phyloP scores from a whole-genome alignment of 2,329 filamentous ascomycete species.

The Cladosporium oxysporum region DNA sequence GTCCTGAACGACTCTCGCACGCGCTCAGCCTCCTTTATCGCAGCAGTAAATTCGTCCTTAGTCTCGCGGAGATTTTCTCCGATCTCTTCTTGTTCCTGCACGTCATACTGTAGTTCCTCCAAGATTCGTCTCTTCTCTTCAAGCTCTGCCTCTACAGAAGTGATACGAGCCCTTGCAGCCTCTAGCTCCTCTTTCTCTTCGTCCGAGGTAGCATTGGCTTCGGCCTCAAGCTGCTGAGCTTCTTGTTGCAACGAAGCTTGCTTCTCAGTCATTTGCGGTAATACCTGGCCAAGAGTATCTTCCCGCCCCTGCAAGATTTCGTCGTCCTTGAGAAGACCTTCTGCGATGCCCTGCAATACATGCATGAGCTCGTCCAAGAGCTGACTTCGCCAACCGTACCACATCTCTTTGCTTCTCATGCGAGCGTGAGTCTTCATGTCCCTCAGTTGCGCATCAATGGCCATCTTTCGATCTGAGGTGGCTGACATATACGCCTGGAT shows the following conservation, averaged over 20 bases:
- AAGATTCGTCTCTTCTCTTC: slow-evolving; percentile 69
- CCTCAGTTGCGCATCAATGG: slow-evolving; percentile 97
- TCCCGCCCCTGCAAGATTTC: slow-evolving; percentile 67
- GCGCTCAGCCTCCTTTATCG: slow-evolving; percentile 80
- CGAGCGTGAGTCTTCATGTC: slow-evolving; percentile 94
- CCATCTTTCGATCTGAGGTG: slow-evolving; percentile 73
- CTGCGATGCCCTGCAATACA: slow-evolving; percentile 72
- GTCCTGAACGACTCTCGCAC: slow-evolving; percentile 85
- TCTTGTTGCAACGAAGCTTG: slow-evolving; percentile 65
- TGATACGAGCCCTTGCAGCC: slow-evolving; percentile 68
- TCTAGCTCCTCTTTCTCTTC: slow-evolving; percentile 80
- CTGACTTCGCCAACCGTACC: slow-evolving; percentile 97
- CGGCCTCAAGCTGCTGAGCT: slow-evolving; percentile 63
- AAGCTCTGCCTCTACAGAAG: slow-evolving; percentile 66
- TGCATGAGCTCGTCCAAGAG: slow-evolving; percentile 79
- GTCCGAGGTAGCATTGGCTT: slow-evolving; percentile 73
- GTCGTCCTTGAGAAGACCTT: slow-evolving; percentile 76
- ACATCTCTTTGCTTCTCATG: slow-evolving; percentile 89
- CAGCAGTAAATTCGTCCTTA: slow-evolving; percentile 68
- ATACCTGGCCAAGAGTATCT: slow-evolving; percentile 63
- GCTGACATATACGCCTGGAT: slow-evolving; percentile 91
- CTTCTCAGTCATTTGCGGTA: slow-evolving; percentile 66
- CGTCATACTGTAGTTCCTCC: slow-evolving; percentile 64
- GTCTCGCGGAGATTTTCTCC: slow-evolving; percentile 64
- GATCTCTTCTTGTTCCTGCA: slow-evolving; percentile 65